A percentile compares a stretch with the other conserved stretches of the same genome.
Evolutionary conservation across 2,329 filamentous ascomycete species (phyloP).

Genomic region (Phaeosphaeriaceae sp.): DNA sequence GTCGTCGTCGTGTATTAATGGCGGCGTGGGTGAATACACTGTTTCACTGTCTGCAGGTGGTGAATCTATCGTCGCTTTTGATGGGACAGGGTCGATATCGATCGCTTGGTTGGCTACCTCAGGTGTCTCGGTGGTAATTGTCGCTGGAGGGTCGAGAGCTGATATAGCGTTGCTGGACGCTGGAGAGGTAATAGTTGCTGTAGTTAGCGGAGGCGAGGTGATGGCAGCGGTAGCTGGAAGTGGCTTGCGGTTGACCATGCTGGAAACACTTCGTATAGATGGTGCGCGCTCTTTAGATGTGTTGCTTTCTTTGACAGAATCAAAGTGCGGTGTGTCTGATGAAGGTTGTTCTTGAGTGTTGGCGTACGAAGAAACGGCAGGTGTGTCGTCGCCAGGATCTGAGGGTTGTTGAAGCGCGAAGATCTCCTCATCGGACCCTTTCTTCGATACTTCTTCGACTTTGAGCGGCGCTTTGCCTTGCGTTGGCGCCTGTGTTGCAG

Average conservation of each 20-base stretch:
- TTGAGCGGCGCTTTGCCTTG: not conserved
- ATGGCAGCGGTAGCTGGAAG: not conserved
- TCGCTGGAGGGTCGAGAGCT: not conserved
- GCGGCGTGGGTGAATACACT: not conserved
- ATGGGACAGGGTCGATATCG: not conserved
- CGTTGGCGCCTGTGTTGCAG: not conserved
- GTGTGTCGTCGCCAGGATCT: not conserved
- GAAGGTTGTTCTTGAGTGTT: not conserved
- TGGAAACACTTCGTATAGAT: slow-evolving; percentile 1
- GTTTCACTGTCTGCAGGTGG: not conserved
- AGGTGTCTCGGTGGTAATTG: not conserved
- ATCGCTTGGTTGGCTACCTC: not conserved
- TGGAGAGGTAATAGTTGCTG: not conserved
- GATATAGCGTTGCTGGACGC: not conserved
- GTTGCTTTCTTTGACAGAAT: not conserved
- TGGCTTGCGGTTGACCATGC: slow-evolving; percentile 1
- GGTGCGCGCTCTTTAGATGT: not conserved
- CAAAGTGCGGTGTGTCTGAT: not conserved
- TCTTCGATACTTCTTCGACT: not conserved
- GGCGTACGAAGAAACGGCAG: not conserved
- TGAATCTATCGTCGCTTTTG: not conserved
- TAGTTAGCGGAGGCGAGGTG: not conserved
- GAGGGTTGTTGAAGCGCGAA: no score
- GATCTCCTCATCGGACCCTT: no score
- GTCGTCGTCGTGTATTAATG: not conserved